Evolutionary conservation across 1,284 basidiomycete species (phyloP).

Genomic region (Moesziomyces sp.): DNA sequence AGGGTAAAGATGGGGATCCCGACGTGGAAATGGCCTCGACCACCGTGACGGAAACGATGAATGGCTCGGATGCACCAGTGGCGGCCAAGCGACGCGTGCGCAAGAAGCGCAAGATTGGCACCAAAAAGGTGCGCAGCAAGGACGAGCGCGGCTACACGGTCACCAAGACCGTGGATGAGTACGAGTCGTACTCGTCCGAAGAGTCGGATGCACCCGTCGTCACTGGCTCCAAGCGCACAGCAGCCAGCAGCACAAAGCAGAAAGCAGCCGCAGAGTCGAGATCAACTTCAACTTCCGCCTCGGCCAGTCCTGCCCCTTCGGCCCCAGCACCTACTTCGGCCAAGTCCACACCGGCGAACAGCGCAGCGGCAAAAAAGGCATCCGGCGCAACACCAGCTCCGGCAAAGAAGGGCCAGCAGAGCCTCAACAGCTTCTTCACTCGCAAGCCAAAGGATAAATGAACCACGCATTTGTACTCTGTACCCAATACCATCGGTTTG

Average conservation of each 20-base stretch:
- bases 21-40: constrained; percentile 31
- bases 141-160: constrained; percentile 63
- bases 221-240: constrained; percentile 22
- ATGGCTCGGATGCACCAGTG: constrained; percentile 18
- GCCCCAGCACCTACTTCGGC: constrained; percentile 8
- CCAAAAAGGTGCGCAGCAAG: constrained; percentile 52
- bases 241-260: constrained; percentile 6
- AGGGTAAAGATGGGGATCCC: constrained; percentile 36
- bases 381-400: constrained; percentile 21
- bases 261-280: constrained; percentile 7
- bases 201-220: constrained; percentile 45
- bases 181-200: constrained; percentile 59
- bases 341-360: constrained; percentile 25
- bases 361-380: constrained; percentile 20
- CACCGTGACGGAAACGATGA: constrained; percentile 46
- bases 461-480: background rate
- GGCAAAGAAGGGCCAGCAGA: constrained; percentile 54
- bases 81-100: constrained; percentile 39
- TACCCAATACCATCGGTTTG: background rate
- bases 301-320: constrained; percentile 27
- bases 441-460: constrained; percentile 40
- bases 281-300: constrained; percentile 24
- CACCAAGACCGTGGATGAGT: constrained; percentile 51
- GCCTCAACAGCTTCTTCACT: constrained; percentile 52
- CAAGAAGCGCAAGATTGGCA: constrained; percentile 59